Evolutionary conservation across 805 yeast species (phyloP), one percentile per base, ranked within the genome.

Genomic region (Cyberlindnera maclurae): DNA sequence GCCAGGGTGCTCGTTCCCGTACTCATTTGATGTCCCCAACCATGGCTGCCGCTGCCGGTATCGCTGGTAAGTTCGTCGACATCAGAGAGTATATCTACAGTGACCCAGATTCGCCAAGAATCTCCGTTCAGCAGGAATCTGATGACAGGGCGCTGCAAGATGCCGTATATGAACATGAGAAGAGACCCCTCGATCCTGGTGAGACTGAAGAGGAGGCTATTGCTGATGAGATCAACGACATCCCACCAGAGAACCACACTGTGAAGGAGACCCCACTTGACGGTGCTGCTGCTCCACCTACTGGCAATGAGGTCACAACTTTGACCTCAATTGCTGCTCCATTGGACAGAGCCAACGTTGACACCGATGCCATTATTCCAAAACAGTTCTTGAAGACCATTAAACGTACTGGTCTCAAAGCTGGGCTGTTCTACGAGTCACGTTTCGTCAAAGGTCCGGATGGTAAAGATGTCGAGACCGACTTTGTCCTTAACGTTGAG

Each of bases 31-130:
- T 90, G 95, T 86, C 96, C 12, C 98, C 98, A 29, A 96, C 96
- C 16, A 93, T 93, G 98, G 98, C 98, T 34, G 98, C 98, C 26
- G 97, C 97, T 15, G 97, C 98, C 15, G 96, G 89, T 54, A 80
- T 93, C 51, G 75, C 73, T 40, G 98, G 98, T 50, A 87, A 81
- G 57, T 80, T 93, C 55, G 74, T 84, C 33, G 98, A 93, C 59
- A 89, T 89, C 52, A 81, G 98, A 66, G 82, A 85, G 40, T 85
- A 74, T 62, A 67, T 77, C 43, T 82, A 76, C 63, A 67, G 71
- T 45, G 73, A 71, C 46, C 75, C 72, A 48, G 81, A 77, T 53
- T 60, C 64, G 39, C 79, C 94, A 44, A 68, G 76, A 44, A 65
- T 86, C 48, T 42, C 63, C 10, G 53, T 69, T 34, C 64, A 60